Evolutionary conservation across 495 filamentous ascomycete genomes (phyloP), one percentile per base, ranked within the genome.

Genomic region (Ascobolus immersus): DNA sequence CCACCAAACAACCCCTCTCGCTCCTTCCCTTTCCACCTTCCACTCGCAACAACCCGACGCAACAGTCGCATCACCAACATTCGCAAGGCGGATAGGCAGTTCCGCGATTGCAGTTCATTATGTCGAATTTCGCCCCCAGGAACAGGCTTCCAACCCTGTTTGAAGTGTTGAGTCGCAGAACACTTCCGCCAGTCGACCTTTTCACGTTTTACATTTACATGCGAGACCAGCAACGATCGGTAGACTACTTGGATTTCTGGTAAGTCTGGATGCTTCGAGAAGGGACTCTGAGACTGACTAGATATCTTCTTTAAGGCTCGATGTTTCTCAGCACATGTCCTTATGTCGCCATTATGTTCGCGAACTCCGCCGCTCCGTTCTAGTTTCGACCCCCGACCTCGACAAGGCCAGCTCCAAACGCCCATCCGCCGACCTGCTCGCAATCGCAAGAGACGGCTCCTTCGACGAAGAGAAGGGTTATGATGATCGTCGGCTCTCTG

Each of bases 141-240:
- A 86, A 90, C 48, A 67, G 86, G 23, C 65, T 99, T 8, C 86
- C 86, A 12, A 93, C 77, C 0, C 69, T 94, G 24, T 90, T 86
- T 50, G 86, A 99, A 51, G 86, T 94, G 23, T 61, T 99, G 23
- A 89, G 79, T 44, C 69, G 89, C 33, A 67, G 77, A 28, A 99
- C 86, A 2, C 61, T 82, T 13, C 71, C 89, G 28, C 86, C 86
- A 0, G 84, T 94, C 23, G 89, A 94, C 51, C 65, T 99, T 8
- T 94, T 86, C 58, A 91, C 82, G 2, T 94, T 94, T 61, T 94
- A 94, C 60, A 94, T 99, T 45, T 99, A 90, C 55, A 99, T 99
- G 86, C 66, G 86, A 36, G 89, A 99, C 52, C 81, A 93, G 55
- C 82, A 94, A 50, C 68, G 84, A 50, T 91, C 84, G 3, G 81